phyloP scores from a whole-genome alignment of 495 filamentous ascomycete species.

The Lasiosphaeriaceae sp. region DNA sequence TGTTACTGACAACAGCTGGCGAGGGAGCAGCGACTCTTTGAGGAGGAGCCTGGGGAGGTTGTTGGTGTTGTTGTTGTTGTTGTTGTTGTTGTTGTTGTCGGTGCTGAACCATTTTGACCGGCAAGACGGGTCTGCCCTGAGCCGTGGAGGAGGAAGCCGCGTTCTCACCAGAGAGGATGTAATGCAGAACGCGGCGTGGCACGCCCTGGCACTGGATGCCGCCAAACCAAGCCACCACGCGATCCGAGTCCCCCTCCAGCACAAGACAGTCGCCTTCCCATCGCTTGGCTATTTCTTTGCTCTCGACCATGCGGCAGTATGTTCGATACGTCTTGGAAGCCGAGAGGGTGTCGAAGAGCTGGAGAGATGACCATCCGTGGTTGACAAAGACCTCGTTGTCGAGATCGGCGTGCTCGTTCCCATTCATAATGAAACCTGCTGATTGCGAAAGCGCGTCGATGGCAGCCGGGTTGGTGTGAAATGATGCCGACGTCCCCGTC shows the following conservation, averaged over 20 bases:
- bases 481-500: constrained; percentile 48
- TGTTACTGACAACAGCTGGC: no score
- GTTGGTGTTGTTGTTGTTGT: no score
- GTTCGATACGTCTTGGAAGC: constrained; percentile 46
- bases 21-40: no score
- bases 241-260: constrained; percentile 28
- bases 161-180: background rate
- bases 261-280: constrained; percentile 40
- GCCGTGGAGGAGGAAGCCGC: no score
- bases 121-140: no score
- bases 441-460: constrained; percentile 49
- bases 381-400: constrained; percentile 58
- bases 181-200: background rate
- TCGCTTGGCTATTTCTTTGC: constrained; percentile 22
- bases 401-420: constrained; percentile 52
- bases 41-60: no score
- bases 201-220: background rate
- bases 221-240: constrained; percentile 23
- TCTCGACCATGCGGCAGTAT: constrained; percentile 48
- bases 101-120: no score
- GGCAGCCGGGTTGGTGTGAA: constrained; percentile 45
- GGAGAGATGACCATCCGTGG: constrained; percentile 59
- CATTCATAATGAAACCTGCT: constrained; percentile 61
- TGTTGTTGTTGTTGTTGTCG: no score
- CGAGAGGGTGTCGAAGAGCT: constrained; percentile 39